phyloP scores from a whole-genome alignment of 1,284 basidiomycete species.

The Ganoderma lucidum region DNA sequence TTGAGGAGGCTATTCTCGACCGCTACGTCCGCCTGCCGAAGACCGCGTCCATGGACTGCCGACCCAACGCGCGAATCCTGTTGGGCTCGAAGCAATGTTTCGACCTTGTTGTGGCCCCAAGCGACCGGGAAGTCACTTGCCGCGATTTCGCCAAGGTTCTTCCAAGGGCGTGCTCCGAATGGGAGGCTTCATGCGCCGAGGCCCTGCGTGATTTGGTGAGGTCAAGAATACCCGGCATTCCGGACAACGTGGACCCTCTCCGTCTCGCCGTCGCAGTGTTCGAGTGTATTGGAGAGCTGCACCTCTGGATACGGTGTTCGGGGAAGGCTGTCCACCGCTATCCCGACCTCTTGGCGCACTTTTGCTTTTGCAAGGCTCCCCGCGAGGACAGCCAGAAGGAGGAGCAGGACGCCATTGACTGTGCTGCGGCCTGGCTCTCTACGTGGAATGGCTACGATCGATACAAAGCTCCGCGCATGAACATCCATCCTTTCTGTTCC shows the following conservation, averaged over 20 bases:
- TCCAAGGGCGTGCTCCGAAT: background rate
- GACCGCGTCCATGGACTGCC: conserved; percentile 2
- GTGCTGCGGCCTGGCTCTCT: background rate
- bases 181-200: background rate
- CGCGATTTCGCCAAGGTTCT: background rate
- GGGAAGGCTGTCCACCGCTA: background rate
- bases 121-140: background rate
- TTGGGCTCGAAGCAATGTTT: background rate
- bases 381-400: background rate
- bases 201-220: background rate
- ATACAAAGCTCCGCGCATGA: background rate
- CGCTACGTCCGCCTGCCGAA: background rate
- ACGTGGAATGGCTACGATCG: background rate
- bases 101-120: background rate
- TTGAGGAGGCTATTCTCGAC: background rate
- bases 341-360: background rate
- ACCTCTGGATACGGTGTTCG: background rate
- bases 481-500: background rate
- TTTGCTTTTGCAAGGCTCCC: background rate
- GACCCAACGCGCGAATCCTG: background rate
- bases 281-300: background rate
- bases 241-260: conserved; percentile 2
- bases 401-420: background rate
- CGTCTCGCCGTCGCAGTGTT: conserved; percentile 1
- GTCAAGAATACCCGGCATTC: background rate